phyloP scores from a whole-genome alignment of 2,329 filamentous ascomycete species.

The Xylaria sp. region DNA sequence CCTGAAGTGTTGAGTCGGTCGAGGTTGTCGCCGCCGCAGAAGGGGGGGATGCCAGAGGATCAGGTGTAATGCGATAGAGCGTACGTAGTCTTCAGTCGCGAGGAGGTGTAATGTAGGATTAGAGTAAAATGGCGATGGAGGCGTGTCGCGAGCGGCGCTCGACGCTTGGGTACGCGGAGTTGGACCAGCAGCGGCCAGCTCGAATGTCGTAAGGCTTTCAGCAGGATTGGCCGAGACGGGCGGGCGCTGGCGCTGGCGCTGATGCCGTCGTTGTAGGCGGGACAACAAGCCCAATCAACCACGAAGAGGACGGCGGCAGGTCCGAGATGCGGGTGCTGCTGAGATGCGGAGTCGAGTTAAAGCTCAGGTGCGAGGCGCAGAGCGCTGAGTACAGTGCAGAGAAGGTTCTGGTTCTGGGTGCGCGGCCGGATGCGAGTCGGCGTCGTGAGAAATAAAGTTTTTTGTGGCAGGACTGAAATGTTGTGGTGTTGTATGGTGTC shows the following conservation, averaged over 20 bases:
- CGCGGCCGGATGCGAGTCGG: background rate
- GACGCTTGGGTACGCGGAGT: background rate
- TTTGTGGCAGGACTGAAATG: conserved; percentile 3
- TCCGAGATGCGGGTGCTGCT: background rate
- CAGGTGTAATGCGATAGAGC: conserved; percentile 13
- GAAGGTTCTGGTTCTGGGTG: background rate
- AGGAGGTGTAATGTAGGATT: conserved; percentile 5
- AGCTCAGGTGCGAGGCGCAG: background rate
- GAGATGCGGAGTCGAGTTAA: background rate
- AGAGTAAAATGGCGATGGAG: background rate
- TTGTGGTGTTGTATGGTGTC: background rate
- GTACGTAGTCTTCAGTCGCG: too few species aligned
- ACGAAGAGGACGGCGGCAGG: background rate
- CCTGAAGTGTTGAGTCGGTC: background rate
- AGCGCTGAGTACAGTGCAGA: background rate
- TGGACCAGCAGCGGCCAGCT: background rate
- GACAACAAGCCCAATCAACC: conserved; percentile 9
- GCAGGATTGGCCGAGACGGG: background rate
- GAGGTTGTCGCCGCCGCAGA: conserved; percentile 11
- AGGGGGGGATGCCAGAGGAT: background rate
- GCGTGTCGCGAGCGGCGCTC: background rate
- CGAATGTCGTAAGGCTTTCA: background rate
- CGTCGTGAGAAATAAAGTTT: conserved; percentile 9
- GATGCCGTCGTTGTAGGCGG: background rate
- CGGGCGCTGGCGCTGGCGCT: background rate